Evolutionary conservation across 2,329 filamentous ascomycete genomes (phyloP).

Genomic region (Fusarium irregulare): DNA sequence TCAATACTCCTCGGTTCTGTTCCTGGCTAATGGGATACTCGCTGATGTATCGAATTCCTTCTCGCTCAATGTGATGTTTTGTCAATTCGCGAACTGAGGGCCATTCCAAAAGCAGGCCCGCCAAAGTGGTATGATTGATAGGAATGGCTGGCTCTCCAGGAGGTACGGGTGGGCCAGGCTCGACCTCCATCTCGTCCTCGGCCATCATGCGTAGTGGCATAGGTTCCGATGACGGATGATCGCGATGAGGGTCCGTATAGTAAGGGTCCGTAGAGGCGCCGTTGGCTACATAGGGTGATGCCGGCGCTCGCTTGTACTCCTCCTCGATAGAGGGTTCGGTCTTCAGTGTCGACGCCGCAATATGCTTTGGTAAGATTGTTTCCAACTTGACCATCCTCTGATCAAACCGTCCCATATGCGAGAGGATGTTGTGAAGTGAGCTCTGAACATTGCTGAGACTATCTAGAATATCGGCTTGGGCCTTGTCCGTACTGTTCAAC

Average conservation of each 20-base stretch:
- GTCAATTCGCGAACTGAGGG: slow-evolving; percentile 75
- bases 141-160: slow-evolving; percentile 78
- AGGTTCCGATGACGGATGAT: slow-evolving; percentile 46
- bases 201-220: slow-evolving; percentile 47
- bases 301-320: slow-evolving; percentile 42
- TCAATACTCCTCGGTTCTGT: slow-evolving; percentile 77
- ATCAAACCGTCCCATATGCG: slow-evolving; percentile 55
- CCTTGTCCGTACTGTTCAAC: slow-evolving; percentile 65
- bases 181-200: slow-evolving; percentile 63
- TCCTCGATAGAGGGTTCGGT: slow-evolving; percentile 49
- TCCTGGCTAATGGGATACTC: slow-evolving; percentile 84
- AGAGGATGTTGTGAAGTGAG: slow-evolving; percentile 52
- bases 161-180: slow-evolving; percentile 63
- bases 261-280: slow-evolving; percentile 40
- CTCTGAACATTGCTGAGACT: slow-evolving; percentile 58
- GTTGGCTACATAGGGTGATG: slow-evolving; percentile 40
- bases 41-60: slow-evolving; percentile 67
- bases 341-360: slow-evolving; percentile 37
- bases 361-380: slow-evolving; percentile 40
- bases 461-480: slow-evolving; percentile 69
- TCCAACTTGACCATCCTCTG: slow-evolving; percentile 53
- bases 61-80: slow-evolving; percentile 58
- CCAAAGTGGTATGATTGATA: slow-evolving; percentile 89
- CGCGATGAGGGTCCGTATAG: slow-evolving; percentile 42
- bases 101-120: slow-evolving; percentile 82